Base-by-base conservation (phyloP, 208 protist species). In the Acanthamoeba lenticulata region DNA sequence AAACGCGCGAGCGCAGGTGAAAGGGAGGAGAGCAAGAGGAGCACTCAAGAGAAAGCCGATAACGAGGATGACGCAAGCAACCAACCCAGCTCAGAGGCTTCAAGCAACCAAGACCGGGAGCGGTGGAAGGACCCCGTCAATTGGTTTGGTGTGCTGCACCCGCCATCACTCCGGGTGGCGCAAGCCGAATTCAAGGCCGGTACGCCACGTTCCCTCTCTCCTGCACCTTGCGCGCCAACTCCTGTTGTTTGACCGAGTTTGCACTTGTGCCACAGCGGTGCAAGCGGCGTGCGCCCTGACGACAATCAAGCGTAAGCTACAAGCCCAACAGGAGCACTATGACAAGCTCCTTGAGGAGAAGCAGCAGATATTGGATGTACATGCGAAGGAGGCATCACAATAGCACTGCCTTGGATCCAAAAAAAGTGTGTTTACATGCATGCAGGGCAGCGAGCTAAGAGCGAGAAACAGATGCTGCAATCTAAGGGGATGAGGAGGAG, bases 81-180 rank as follows among this genome's bases (percentile, higher is more conserved):
- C 85, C 77, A 55, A 88, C 42, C 34, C 19, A 79, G n/a, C 24
- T 9, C 15, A 40, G 60, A 91, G 17, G 36, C 34, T 13, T 69
- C 27, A 32, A 69, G 27, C 34, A 52, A 91, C 19, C 24, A 67
- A 13, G 60, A 62, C 52, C 27, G 49, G 32, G 44, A 32, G n/a
- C 49, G 85, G 32, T 91, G 85, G 85, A 91, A 91, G n/a, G 85
- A 91, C 24, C 85, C 85, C 24, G 7, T 91, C 13, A 40, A 91
- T 32, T 91, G 85, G 85, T 91, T 91, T 24, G 85, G 85, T 7
- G 15, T 91, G 15, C 40, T 91, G 55, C 85, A 45, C 1, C 85
- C 85, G 13, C 32, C 85, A 3, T n/a, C 47, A 6, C 85, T 91
- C 24, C 29, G 60, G 32, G 34, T 49, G 0, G 49, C 85, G 4